Evolutionary conservation across 202 grass and related monocot species (phyloP), one percentile per base, ranked within the genome.

Genomic region (Bolboschoenoplectus hybrid): DNA sequence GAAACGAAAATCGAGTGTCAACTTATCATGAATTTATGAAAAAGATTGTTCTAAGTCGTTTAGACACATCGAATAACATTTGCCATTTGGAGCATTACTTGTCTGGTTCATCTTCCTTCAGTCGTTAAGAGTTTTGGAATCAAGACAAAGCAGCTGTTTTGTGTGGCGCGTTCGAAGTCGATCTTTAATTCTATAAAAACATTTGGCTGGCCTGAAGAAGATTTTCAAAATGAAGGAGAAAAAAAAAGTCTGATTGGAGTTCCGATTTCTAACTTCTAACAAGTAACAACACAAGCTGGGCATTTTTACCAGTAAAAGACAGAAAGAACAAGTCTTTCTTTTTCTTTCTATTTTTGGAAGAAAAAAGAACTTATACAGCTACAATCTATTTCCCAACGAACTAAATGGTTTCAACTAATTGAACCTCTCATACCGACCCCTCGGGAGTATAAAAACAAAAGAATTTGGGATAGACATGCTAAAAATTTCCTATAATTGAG

Each of bases 401-500:
- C 40, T 9, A 16, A 38, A 75, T 53, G 46, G 0, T 51, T 13
- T 79, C 14, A 50, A 26, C 26, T 26, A 26, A 44, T 44, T 70
- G 39, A 44, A 70, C 2, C 39, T 46, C 10, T 78, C 10, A 77
- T 38, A 49, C 35, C 35, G 57, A 78, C 34, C 74, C 51, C 3
- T 13, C 6, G 14, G 1, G 34, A 78, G 32, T 17, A 57, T 57
- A 55, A 78, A n/a, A 78, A 78, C 52, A 40, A 79, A 79, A 79
- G 13, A 58, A 58, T 41, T 5, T 79, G 0, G 12, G 50, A 36
- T 56, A 32, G 1, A 14, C 32, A 38, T 36, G 4, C 50, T n/a
- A 78, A 39, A 7, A 16, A 43, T 1, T 9, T 77, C 16, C 16
- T 80, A 80, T 60, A 60, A 60, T 80, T 60, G 75, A 46, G 84